Conservation (phyloP, 345 rosid genomes). For the Salix exigua region DNA sequence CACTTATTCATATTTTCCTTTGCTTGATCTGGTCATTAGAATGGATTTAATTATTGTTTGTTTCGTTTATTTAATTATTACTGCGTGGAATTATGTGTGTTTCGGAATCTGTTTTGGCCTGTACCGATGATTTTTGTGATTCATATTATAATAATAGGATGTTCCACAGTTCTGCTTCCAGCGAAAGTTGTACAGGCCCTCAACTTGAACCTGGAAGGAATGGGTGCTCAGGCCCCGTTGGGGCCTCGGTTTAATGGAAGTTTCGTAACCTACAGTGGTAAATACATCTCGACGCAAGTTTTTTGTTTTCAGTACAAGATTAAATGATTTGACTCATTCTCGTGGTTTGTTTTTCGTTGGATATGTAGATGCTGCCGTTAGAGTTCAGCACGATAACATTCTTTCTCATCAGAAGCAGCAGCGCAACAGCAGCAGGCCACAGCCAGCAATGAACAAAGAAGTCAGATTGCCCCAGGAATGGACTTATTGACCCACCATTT, state of each 20-base stretch:
- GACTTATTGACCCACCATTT: slow-evolving; percentile 45
- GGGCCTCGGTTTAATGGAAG: slow-evolving; percentile 31
- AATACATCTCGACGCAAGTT: background rate
- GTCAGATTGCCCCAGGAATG: slow-evolving; percentile 62
- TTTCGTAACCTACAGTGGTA: slow-evolving; percentile 16
- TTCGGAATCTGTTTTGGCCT: background rate
- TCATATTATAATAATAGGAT: slow-evolving; percentile 9
- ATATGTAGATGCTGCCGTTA: slow-evolving; percentile 22
- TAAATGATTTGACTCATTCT: background rate
- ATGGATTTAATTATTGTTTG: background rate
- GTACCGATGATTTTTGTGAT: background rate
- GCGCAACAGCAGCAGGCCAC: slow-evolving; percentile 23
- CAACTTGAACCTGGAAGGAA: slow-evolving; percentile 50
- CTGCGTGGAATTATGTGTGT: background rate
- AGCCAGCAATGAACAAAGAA: slow-evolving; percentile 29
- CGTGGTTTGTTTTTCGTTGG: background rate
- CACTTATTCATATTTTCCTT: background rate
- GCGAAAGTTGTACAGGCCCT: slow-evolving; percentile 75
- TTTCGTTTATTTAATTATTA: background rate
- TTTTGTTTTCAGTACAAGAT: background rate
- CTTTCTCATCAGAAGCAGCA: slow-evolving; percentile 28
- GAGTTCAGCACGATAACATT: slow-evolving; percentile 10
- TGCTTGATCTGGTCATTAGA: background rate
- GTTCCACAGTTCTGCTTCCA: slow-evolving; percentile 67
- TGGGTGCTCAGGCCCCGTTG: slow-evolving; percentile 27